Evolutionary conservation across 768 basidiomycete species (phyloP), one percentile per base, ranked within the genome.

Genomic region (Lanmaoa rubissima): DNA sequence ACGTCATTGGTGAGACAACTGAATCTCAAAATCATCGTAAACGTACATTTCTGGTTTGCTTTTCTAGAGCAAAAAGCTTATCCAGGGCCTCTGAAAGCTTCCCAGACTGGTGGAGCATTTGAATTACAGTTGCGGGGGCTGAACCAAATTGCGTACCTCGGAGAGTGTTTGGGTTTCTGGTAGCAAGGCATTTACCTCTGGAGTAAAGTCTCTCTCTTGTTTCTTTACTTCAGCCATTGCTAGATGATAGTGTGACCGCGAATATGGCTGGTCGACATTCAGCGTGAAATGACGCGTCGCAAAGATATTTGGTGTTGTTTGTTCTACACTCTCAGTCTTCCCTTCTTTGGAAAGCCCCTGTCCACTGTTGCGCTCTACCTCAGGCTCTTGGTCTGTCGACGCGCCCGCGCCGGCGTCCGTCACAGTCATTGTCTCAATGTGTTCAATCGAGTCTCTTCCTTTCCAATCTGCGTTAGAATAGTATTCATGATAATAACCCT

Each of bases 11-110:
- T 61, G 12, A 52, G 48, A 43, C 32, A 24, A 45, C 17, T 3
- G 21, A 21, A 50, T 17, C 1, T 3, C 14, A 48, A 51, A 28
- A 44, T 4, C 2, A 24, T 39, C 47, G n/a, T 36, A 28, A 5
- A 75, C 83, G 43, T 55, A 92, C 97, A 76, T 98, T 98, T 78
- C 97, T 82, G 3, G 96, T 90, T 72, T 97, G 95, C 75, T 98
- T 98, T 76, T 99, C 97, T 6, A 98, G 79, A 2, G 76, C 74
- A 54, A 94, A 80, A 54, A 98, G 83, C 76, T 90, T 93, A 74
- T 99, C 96, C 34, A 98, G 76, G 24, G 88, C 92, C 32, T 92
- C 90, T 68, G 92, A 85, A 46, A 94, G 79, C 72, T 86, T 87
- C 26, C 90, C 92, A 57, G 85, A 76, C 94, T 96, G 69, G 61